Base-by-base conservation (phyloP, 1,284 basidiomycete genomes). In the Microbotryum scabiosae region DNA sequence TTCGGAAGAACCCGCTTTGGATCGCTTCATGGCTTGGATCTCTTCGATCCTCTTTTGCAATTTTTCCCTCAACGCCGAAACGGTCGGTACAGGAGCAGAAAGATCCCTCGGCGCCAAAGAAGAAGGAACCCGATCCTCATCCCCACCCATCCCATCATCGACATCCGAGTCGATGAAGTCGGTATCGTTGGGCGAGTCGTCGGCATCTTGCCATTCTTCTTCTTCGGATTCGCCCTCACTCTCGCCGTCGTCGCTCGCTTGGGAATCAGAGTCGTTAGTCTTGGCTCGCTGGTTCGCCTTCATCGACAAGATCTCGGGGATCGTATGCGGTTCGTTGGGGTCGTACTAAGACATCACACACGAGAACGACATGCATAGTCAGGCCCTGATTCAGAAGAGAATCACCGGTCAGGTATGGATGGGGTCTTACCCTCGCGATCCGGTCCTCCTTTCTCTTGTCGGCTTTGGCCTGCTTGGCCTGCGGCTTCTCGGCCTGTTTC, bases 321-420 rank as follows among this genome's bases (percentile, higher is more conserved):
- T 80, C 9, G 86, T 86, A 75, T 88, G 87, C 71, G 90, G 81
- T 76, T 93, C 91, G 6, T 84, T 84, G 2, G 91, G 91, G 74
- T 96, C 90, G 68, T 94, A 86, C 90, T 93, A 69, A 20, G 32
- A 36, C 28, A 23, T 50, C 10, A 25, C n/a, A 10, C 25, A 30
- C 9, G 28, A 9, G 0, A 30, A 30, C 28, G 7, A 6, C 7
- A 30, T 30, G 8, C 30, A 30, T 30, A 9, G 9, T 30, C 30
- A 30, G 30, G 8, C 30, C 30, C 30, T 0, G 9, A 30, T 30
- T 30, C 30, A 10, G 8, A 10, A 30, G 30, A 30, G 30, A 30
- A 30, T 30, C 7, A 30, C 28, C 28, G 28, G 4, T 6, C 1
- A 30, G 28, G 28, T 5, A 8, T 8, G 30, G 30, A 9, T 9